These are phyloP conservation scores for Ceratobasidium sp. DNA, from an alignment of 1,284 basidiomycete species.

Conservation along the genomic window DNA sequence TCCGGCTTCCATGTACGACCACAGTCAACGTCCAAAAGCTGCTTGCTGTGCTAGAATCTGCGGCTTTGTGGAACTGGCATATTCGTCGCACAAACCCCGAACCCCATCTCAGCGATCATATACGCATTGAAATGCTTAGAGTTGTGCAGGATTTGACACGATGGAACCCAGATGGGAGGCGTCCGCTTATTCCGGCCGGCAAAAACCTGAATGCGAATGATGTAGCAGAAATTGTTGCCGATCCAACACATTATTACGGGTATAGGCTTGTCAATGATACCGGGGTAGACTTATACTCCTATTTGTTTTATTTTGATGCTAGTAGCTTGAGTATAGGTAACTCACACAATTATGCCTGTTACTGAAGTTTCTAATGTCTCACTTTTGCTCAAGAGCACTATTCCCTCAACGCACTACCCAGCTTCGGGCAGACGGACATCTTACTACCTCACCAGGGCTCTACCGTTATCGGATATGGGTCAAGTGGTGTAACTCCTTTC, in stretches of 20 bases:
- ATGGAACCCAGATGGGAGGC: constrained; percentile 55
- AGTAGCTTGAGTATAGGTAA: constrained; percentile 57
- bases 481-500: not conserved
- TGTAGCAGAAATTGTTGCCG: constrained; percentile 54
- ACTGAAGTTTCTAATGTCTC: too few relatives aligned
- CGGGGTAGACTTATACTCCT: constrained; percentile 60
- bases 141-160: constrained; percentile 56
- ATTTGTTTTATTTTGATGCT: constrained; percentile 61
- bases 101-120: not conserved
- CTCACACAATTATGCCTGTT: too few relatives aligned
- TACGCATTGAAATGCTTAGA: not conserved
- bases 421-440: too few relatives aligned
- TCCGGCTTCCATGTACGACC: not conserved
- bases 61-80: constrained; percentile 24
- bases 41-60: not conserved
- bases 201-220: constrained; percentile 57
- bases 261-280: constrained; percentile 58
- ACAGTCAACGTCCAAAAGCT: not conserved
- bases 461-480: constrained; percentile 4
- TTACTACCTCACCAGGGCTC: too few relatives aligned
- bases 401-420: too few relatives aligned
- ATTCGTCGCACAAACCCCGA: not conserved
- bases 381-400: too few relatives aligned
- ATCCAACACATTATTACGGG: constrained; percentile 54
- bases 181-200: constrained; percentile 51